These are phyloP conservation scores for Coniophora puteana DNA, from an alignment of 1,284 basidiomycete genomes.

Conservation along the genomic window DNA sequence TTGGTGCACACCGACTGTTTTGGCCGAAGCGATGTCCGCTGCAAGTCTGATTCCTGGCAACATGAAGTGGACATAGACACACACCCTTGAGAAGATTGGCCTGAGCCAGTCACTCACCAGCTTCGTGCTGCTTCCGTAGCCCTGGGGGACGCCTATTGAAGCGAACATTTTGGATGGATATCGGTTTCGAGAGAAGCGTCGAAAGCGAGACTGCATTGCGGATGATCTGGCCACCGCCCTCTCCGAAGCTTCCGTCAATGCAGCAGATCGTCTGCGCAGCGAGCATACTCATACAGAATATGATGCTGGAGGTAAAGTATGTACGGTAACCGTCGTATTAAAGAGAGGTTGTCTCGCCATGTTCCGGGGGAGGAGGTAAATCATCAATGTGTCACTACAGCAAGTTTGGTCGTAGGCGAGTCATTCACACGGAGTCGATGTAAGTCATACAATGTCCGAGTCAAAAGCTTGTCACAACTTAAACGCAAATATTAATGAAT, in stretches of 20 bases:
- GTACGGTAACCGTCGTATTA: too few species aligned
- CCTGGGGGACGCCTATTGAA: slow-evolving; percentile 52
- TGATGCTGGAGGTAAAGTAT: too few species aligned
- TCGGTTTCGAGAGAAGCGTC: slow-evolving; percentile 51
- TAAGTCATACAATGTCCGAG: too few species aligned
- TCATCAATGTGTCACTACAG: too few species aligned
- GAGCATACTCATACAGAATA: too few species aligned
- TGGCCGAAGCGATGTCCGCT: slow-evolving; percentile 51
- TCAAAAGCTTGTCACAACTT: too few species aligned
- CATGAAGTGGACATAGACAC: not conserved
- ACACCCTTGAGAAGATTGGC: not conserved
- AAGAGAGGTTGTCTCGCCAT: too few species aligned
- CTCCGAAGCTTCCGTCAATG: slow-evolving; percentile 43
- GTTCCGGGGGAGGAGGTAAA: too few species aligned
- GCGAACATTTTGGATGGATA: slow-evolving; percentile 59
- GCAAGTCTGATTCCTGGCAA: slow-evolving; percentile 56
- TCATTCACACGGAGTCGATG: too few species aligned
- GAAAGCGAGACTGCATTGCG: slow-evolving; percentile 63
- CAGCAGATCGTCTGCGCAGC: slow-evolving; percentile 11
- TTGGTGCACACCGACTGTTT: slow-evolving; percentile 44
- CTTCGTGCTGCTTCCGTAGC: slow-evolving; percentile 63
- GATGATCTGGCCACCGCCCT: slow-evolving; percentile 71
- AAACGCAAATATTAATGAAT: too few species aligned
- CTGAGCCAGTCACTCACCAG: slow-evolving; percentile 38
- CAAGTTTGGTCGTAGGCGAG: too few species aligned